Evolutionary conservation across 73 alveolate genomes (phyloP).

Genomic region (Urostyla sp.): DNA sequence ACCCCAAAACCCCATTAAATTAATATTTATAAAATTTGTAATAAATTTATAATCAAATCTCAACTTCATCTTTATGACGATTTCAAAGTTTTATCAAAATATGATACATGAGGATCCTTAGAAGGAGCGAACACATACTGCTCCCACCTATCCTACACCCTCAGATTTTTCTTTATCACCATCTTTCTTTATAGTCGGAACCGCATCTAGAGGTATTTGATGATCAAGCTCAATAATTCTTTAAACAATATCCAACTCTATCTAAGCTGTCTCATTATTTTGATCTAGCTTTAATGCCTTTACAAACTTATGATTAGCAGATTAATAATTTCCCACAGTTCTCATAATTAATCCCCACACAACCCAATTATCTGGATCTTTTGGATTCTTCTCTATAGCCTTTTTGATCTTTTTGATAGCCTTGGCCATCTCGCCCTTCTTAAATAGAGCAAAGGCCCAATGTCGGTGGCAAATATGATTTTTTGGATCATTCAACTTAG

Average conservation of each 20-base stretch:
- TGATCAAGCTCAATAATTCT: slow-evolving; percentile 47
- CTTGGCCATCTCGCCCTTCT: slow-evolving; percentile 53
- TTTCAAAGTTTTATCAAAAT: too few species aligned
- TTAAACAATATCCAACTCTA: slow-evolving; percentile 47
- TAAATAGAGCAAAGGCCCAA: slow-evolving; percentile 71
- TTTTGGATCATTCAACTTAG: slow-evolving; percentile 35
- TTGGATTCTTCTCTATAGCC: slow-evolving; percentile 54
- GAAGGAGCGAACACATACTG: too few species aligned
- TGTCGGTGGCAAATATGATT: slow-evolving; percentile 55
- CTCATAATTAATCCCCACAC: slow-evolving; percentile 71
- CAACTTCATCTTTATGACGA: too few species aligned
- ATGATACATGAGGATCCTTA: too few species aligned
- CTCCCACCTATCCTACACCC: slow-evolving; percentile 11
- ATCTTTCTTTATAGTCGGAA: slow-evolving; percentile 22
- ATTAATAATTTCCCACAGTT: slow-evolving; percentile 56
- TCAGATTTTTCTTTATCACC: background rate
- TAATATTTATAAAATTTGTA: too few species aligned
- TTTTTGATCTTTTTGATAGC: slow-evolving; percentile 67
- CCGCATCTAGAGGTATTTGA: slow-evolving; percentile 43
- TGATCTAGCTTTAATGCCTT: slow-evolving; percentile 65
- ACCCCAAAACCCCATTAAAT: too few species aligned
- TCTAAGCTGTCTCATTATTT: slow-evolving; percentile 50
- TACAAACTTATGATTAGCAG: slow-evolving; percentile 62
- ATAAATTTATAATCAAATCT: too few species aligned
- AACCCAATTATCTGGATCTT: slow-evolving; percentile 75